These are phyloP conservation scores for Citrus australasica DNA, from an alignment of 345 rosid genomes.

Conservation along the genomic window DNA sequence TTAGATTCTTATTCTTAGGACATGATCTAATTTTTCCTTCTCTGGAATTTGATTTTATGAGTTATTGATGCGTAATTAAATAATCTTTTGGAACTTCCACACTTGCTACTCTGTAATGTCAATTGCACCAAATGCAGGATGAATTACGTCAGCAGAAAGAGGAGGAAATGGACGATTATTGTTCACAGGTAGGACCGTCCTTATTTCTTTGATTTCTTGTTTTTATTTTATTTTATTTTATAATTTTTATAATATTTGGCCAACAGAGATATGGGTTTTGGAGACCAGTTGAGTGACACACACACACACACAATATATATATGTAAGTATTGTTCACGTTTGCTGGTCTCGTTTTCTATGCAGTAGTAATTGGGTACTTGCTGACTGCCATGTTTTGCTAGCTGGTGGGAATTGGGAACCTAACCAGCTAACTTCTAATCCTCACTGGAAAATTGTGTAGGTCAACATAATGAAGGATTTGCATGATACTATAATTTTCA, in stretches of 20 bases:
- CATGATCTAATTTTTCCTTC: not conserved
- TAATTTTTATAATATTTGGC: not conserved
- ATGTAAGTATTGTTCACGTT: not conserved
- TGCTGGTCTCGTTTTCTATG: not conserved
- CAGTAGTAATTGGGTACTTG: not conserved
- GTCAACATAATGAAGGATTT: not conserved
- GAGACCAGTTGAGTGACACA: not conserved
- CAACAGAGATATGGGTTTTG: not conserved
- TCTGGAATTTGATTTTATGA: not conserved
- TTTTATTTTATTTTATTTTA: not conserved
- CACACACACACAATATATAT: too few relatives aligned
- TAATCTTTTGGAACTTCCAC: not conserved
- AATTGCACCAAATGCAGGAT: constrained; percentile 39
- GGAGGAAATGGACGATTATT: constrained; percentile 96
- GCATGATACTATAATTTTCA: not conserved
- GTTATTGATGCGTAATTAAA: not conserved
- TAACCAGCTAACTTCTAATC: not conserved
- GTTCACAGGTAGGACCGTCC: constrained; percentile 67
- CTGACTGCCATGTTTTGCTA: not conserved
- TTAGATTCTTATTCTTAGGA: too few relatives aligned
- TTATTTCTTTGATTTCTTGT: not conserved
- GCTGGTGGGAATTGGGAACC: not conserved
- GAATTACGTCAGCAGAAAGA: constrained; percentile 84
- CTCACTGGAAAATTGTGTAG: not conserved
- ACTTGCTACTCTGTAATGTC: not conserved